These are phyloP conservation scores for Pelargonium myrrhifolium DNA, from an alignment of 441 rosid genomes.

Conservation along the genomic window DNA sequence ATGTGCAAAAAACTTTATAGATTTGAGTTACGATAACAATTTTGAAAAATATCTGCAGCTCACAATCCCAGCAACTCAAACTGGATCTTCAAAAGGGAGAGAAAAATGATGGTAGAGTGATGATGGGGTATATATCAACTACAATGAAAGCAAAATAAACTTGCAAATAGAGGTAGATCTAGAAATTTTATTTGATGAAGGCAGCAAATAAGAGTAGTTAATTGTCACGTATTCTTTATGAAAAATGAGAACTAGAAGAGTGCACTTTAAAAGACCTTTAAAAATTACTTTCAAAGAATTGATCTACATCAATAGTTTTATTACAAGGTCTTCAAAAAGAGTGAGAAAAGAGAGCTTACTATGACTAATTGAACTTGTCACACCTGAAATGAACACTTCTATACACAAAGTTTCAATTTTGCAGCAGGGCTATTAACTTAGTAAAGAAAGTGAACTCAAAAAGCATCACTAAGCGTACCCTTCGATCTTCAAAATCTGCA, in stretches of 20 bases:
- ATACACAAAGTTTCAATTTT: background rate
- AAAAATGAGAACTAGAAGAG: background rate
- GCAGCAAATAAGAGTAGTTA: background rate
- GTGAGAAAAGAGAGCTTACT: background rate
- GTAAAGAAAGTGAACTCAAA: background rate
- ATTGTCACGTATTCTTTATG: background rate
- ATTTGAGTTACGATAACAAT: no score
- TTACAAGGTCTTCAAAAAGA: no score
- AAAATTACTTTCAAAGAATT: no score
- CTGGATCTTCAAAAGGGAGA: no score
- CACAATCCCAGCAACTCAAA: no score
- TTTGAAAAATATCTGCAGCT: no score
- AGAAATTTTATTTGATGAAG: background rate
- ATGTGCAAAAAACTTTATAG: no score
- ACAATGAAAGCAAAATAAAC: background rate
- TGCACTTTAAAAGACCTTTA: background rate
- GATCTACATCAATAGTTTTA: no score
- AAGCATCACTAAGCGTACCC: constrained; percentile 30
- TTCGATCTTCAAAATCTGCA: constrained; percentile 48
- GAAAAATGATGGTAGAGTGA: no score
- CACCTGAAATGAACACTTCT: background rate
- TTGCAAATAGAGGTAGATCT: background rate
- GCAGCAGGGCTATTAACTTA: background rate
- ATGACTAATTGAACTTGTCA: background rate
- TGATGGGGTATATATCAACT: no score